Base-by-base conservation (phyloP, 179 eudicot genomes). In the Monotropa hypopitys region DNA sequence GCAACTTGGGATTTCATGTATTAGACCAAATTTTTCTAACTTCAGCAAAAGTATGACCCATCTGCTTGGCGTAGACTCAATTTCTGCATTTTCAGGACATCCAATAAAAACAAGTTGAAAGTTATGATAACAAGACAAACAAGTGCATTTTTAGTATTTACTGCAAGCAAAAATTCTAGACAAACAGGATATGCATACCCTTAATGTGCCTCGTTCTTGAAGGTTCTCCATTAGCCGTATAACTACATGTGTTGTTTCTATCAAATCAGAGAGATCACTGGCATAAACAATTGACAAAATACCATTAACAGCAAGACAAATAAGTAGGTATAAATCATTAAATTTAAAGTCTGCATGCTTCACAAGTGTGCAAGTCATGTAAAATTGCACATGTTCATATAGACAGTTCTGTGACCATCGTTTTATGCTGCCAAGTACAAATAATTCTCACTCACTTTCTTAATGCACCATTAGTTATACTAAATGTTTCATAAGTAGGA, bases 201-300 rank as follows among this genome's bases (percentile, higher is more conserved):
- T 88, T 76, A 96, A 85, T 73, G 93, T 83, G 59, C 99, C 99
- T 77, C 89, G 90, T 77, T 90, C 86, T 85, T 95, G 96, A 78
- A 96, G 92, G 78, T 84, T 90, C 86, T 96, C 99, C 94, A 91
- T 86, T 50, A 96, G 97, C 77, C 94, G 85, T 80, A 91, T 72
- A 79, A 91, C 81, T 75, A 93, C 86, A 82, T 91, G 90, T 75
- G 90, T 77, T 63, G 81, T 88, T 85, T 96, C 99, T 78, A 93
- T 88, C 85, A 96, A 82, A 84, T 93, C 90, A 56, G 94, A 90
- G 83, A 96, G 94, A 87, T 96, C 91, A 88, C 99, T 96, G 79
- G 59, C 73, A 74, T 47, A 38, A 84, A 80, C 21, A 75, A 62
- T 80, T 79, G 47, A 78, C 16, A 79, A 69, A 61, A 71, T 42